Conservation (phyloP, 495 filamentous ascomycete species). For the Schizothecium vesticola region DNA sequence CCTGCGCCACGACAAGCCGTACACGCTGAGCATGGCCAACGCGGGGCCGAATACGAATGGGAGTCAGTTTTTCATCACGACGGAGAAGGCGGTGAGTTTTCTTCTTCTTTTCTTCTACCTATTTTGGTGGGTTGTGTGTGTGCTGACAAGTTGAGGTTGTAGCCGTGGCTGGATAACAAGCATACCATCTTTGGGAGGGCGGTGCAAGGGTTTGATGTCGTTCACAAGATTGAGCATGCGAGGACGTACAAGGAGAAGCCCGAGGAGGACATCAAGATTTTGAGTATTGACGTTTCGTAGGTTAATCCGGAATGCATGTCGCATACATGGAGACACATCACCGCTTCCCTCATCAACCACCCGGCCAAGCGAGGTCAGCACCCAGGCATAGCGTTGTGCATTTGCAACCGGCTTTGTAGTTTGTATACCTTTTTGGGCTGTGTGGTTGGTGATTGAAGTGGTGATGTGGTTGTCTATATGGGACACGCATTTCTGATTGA, state of each 20-base stretch:
- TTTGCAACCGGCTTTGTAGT: no score
- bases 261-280: slow-evolving; percentile 93
- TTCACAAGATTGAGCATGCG: slow-evolving; percentile 92
- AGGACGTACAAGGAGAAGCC: slow-evolving; percentile 94
- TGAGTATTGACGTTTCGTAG: slow-evolving; percentile 64
- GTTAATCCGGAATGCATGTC: no score
- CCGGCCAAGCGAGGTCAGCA: no score
- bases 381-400: no score
- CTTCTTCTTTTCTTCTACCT: not conserved
- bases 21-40: slow-evolving; percentile 96
- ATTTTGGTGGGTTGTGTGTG: not conserved
- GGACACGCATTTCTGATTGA: no score
- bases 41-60: slow-evolving; percentile 76
- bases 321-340: no score
- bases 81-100: slow-evolving; percentile 71
- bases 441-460: no score
- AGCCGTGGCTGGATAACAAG: slow-evolving; percentile 92
- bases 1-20: slow-evolving; percentile 90
- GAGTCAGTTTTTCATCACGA: slow-evolving; percentile 97
- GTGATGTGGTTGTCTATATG: no score
- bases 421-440: no score
- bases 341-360: no score
- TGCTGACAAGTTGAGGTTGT: slow-evolving; percentile 9
- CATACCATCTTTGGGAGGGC: slow-evolving; percentile 95
- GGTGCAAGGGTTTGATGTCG: slow-evolving; percentile 85